Evolutionary conservation across 805 yeast genomes (phyloP).

Genomic region (Candida takata): DNA sequence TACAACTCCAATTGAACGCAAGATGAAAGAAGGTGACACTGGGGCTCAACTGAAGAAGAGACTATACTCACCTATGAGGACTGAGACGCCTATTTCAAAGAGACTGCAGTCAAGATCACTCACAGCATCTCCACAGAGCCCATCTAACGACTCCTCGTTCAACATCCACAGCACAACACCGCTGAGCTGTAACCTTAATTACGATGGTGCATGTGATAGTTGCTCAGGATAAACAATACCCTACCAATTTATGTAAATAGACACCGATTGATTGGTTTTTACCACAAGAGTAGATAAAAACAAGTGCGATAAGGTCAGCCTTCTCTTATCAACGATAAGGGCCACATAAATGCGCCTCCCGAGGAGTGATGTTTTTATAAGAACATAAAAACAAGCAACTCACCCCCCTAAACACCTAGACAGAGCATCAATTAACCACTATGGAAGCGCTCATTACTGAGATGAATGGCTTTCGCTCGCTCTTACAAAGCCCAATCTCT

Average conservation of each 20-base stretch:
- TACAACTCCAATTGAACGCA: conserved; percentile 27
- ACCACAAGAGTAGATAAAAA: too few relatives aligned
- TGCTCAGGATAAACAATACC: conserved; percentile 7
- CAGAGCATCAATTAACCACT: too few relatives aligned
- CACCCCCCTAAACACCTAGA: too few relatives aligned
- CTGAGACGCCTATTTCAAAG: conserved; percentile 1
- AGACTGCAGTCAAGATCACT: conserved; percentile 1
- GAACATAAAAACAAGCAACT: too few relatives aligned
- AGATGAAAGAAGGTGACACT: not conserved
- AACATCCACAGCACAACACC: conserved; percentile 2
- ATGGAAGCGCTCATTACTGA: too few relatives aligned
- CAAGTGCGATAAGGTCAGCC: not conserved
- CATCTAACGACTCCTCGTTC: not conserved
- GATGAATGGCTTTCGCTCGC: not conserved
- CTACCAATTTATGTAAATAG: too few relatives aligned
- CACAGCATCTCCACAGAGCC: conserved; percentile 1
- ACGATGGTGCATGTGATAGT: conserved; percentile 6
- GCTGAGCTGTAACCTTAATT: conserved; percentile 1
- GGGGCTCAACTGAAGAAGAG: conserved; percentile 5
- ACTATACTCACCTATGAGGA: conserved; percentile 5
- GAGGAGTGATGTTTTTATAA: too few relatives aligned
- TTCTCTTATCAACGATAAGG: not conserved
- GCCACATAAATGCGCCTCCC: not conserved
- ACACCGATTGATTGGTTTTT: too few relatives aligned
- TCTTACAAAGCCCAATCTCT: not conserved